These are phyloP conservation scores for Leersia perrieri DNA, from an alignment of 176 grass and related monocot genomes.

Conservation along the genomic window DNA sequence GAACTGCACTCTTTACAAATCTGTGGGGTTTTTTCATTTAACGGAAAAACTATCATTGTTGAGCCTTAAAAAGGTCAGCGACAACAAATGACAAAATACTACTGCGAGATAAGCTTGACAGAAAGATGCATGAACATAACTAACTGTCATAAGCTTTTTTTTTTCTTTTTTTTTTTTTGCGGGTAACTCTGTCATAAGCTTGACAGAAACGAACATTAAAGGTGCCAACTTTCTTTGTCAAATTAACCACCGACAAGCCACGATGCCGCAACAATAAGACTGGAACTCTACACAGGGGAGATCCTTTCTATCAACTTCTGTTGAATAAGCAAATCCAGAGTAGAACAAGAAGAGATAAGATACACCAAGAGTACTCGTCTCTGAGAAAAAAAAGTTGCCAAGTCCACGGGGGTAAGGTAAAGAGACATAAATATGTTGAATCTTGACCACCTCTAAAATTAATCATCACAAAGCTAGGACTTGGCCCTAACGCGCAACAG, in stretches of 20 bases:
- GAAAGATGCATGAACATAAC: not conserved
- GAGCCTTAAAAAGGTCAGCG: no score
- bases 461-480: constrained; percentile 57
- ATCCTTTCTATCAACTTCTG: constrained; percentile 40
- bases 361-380: constrained; percentile 23
- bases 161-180: no score
- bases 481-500: constrained; percentile 59
- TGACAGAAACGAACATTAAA: not conserved
- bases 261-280: not conserved
- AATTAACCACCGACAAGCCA: not conserved
- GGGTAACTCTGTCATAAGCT: no score
- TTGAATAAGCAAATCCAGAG: constrained; percentile 43
- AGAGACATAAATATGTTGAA: constrained; percentile 71
- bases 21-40: no score
- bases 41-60: no score
- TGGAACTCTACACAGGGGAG: not conserved
- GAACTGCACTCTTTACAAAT: no score
- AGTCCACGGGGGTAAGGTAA: constrained; percentile 32
- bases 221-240: not conserved
- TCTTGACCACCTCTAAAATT: constrained; percentile 65
- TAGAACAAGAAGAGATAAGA: constrained; percentile 29
- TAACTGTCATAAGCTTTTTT: not conserved
- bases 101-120: no score
- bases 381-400: constrained; percentile 42
- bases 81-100: no score